These are phyloP conservation scores for Solanum neorickii DNA, from an alignment of 257 asterid species.

Conservation along the genomic window DNA sequence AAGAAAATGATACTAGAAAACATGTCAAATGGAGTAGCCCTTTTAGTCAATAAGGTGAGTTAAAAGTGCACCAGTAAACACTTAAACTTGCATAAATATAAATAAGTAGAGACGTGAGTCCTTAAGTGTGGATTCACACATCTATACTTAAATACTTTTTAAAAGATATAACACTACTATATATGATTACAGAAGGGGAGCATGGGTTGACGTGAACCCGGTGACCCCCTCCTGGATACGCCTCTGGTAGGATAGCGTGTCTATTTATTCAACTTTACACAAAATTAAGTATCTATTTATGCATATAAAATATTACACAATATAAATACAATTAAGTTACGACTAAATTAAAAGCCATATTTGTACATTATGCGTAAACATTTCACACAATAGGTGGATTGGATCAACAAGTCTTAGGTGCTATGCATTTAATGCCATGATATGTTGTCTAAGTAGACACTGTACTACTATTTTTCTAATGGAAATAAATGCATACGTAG, in stretches of 20 bases:
- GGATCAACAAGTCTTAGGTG: conserved; percentile 26
- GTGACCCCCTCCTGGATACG: too few relatives aligned
- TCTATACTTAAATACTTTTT: too few relatives aligned
- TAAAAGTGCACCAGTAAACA: background rate
- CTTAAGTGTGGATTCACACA: too few relatives aligned
- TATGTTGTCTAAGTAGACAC: conserved; percentile 2
- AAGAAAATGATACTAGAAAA: background rate
- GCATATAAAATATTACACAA: too few relatives aligned
- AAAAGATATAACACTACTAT: too few relatives aligned
- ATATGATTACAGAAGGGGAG: too few relatives aligned
- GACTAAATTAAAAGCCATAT: too few relatives aligned
- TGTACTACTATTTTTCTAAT: background rate
- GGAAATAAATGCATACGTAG: background rate
- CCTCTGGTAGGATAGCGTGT: background rate
- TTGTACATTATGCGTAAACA: background rate
- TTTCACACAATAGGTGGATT: background rate
- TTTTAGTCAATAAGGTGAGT: background rate
- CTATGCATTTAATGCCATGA: conserved; percentile 32
- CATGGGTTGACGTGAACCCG: too few relatives aligned
- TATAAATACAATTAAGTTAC: too few relatives aligned
- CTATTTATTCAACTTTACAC: background rate
- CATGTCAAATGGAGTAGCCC: background rate
- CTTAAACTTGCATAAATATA: too few relatives aligned
- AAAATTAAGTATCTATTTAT: too few relatives aligned
- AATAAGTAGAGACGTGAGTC: background rate